Conservation (phyloP, 805 yeast genomes). For the Suhomyces xylopsoci region DNA sequence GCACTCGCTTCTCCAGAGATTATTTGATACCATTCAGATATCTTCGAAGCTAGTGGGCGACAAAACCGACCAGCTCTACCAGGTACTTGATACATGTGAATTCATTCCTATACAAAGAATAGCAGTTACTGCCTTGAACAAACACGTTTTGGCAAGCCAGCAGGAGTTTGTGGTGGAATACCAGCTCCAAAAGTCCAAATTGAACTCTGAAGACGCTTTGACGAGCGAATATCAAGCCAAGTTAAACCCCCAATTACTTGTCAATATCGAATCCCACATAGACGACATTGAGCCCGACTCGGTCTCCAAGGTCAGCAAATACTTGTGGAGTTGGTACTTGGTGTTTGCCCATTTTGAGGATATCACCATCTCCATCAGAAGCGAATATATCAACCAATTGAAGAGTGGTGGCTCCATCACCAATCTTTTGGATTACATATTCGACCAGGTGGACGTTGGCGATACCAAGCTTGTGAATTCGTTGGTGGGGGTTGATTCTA, state of each 20-base stretch:
- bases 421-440: slow-evolving; percentile 50
- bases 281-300: slow-evolving; percentile 19
- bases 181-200: slow-evolving; percentile 47
- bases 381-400: slow-evolving; percentile 57
- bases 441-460: slow-evolving; percentile 49
- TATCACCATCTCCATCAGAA: slow-evolving; percentile 62
- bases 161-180: slow-evolving; percentile 61
- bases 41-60: slow-evolving; percentile 27
- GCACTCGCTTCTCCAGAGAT: slow-evolving; percentile 34
- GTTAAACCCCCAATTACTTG: slow-evolving; percentile 32
- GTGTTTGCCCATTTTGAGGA: slow-evolving; percentile 60
- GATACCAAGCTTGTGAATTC: slow-evolving; percentile 19
- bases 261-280: slow-evolving; percentile 1
- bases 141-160: slow-evolving; percentile 45
- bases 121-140: slow-evolving; percentile 36
- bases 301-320: slow-evolving; percentile 29
- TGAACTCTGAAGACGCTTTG: slow-evolving; percentile 18
- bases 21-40: slow-evolving; percentile 19
- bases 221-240: slow-evolving; percentile 21
- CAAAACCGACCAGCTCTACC: slow-evolving; percentile 34
- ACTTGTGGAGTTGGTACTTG: slow-evolving; percentile 68
- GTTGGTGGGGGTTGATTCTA: slow-evolving; percentile 8
- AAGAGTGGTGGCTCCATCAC: slow-evolving; percentile 44
- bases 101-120: slow-evolving; percentile 40
- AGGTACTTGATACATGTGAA: slow-evolving; percentile 19